Conservation (phyloP, 2,329 filamentous ascomycete genomes). For the Scopulariopsis brevicaulis region DNA sequence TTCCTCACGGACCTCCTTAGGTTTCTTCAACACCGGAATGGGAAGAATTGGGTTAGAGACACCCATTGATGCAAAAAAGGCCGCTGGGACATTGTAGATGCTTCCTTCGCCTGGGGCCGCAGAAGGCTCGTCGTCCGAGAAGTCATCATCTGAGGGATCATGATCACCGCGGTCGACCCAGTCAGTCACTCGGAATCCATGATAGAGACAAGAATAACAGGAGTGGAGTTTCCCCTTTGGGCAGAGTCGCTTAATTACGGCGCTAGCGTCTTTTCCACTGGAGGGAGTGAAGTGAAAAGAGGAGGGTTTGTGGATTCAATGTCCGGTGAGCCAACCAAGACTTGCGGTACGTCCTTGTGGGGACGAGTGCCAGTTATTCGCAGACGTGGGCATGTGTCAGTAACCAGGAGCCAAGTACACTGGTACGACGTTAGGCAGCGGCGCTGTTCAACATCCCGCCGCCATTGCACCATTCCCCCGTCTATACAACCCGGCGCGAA, state of each 20-base stretch:
- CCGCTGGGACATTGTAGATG: background rate
- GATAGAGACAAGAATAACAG: background rate
- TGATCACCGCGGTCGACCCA: background rate
- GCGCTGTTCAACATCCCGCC: no score
- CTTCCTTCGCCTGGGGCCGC: background rate
- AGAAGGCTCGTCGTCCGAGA: background rate
- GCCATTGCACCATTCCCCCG: no score
- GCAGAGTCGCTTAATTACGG: background rate
- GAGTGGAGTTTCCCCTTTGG: background rate
- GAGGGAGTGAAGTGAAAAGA: no score
- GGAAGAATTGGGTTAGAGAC: background rate
- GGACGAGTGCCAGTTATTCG: no score
- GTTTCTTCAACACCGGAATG: background rate
- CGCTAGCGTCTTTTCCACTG: no score
- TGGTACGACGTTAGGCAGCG: no score
- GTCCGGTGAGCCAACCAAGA: no score
- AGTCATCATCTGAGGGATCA: background rate
- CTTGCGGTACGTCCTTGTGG: no score
- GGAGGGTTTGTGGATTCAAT: no score
- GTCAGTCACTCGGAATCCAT: background rate
- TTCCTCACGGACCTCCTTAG: conserved; percentile 7
- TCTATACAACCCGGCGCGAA: no score
- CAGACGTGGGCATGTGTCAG: no score
- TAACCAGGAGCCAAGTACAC: no score
- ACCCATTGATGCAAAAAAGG: background rate